Percentiles rank a stretch among this genome's conserved stretches.
Evolutionary conservation across 177 flowering plant species (phyloP).

Genomic region (Vitis hybrid): DNA sequence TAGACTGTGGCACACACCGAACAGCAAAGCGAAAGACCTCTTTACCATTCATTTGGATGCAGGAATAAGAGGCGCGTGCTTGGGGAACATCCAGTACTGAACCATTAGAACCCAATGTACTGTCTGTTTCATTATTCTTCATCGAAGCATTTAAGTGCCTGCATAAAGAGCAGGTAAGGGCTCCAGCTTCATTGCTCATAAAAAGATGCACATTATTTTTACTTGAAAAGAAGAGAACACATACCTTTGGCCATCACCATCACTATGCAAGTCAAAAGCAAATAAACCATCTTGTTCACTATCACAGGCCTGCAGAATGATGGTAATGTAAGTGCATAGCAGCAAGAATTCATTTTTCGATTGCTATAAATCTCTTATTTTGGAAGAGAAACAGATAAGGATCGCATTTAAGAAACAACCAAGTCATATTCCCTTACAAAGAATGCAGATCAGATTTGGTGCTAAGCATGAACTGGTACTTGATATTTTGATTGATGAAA

Average conservation of each 20-base stretch:
- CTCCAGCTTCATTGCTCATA: background rate
- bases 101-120: too few species aligned
- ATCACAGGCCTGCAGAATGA: conserved; percentile 70
- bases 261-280: conserved; percentile 83
- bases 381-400: too few species aligned
- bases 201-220: background rate
- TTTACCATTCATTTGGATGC: too few species aligned
- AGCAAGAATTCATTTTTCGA: background rate
- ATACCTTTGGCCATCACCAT: conserved; percentile 88
- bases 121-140: conserved; percentile 34
- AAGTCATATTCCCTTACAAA: too few species aligned
- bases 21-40: too few species aligned
- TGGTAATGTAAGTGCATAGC: background rate
- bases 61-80: too few species aligned
- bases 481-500: too few species aligned
- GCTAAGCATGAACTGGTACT: too few species aligned
- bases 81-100: too few species aligned
- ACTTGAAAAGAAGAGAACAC: background rate
- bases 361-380: background rate
- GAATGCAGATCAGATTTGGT: too few species aligned
- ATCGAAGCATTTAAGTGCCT: conserved; percentile 78
- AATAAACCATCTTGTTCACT: conserved; percentile 77
- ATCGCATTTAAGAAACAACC: too few species aligned
- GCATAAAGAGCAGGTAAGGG: conserved; percentile 21
- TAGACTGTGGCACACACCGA: too few species aligned